Evolutionary conservation across 2,329 filamentous ascomycete genomes (phyloP), one percentile per base, ranked within the genome.

Genomic region (Zasmidium angulare): DNA sequence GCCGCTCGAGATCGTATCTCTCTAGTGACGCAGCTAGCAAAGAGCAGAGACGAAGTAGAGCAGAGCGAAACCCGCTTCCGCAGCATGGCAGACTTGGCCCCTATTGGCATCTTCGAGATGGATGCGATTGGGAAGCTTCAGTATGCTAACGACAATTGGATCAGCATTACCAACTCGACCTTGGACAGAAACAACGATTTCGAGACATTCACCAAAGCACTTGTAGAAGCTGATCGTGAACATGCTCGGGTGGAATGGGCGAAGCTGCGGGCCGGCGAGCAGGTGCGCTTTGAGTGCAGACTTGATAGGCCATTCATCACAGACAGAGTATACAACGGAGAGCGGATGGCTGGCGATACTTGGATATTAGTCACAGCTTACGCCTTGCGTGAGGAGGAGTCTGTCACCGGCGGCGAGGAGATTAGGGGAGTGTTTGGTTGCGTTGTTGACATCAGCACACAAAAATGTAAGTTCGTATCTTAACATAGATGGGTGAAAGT

Each of bases 21-120:
- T 17, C 53, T 69, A 2, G 63, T 66, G 2, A 56, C 66, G 24
- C 60, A 69, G 40, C 62, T 72, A 2, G 63, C 61, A 4, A 36
- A 64, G 19, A 65, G 62, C 2, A 55, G 62, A 40, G 62, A 67
- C 56, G 63, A 72, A 55, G 59, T 63, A 1, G 54, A 59, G 46
- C 58, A 72, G 6, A 72, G 67, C 6, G 72, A 75, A 24, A 59
- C 67, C 1, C 62, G 71, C 10, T 76, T 78, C 21, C 68, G 72
- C 21, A 66, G 71, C 1, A 76, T 77, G 60, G 74, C 75, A 1
- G 72, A 75, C 48, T 61, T 73, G 9, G 65, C 72, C 1, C 73
- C 75, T 2, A 67, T 77, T 20, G 75, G 68, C 7, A 77, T 78
- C 47, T 77, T 76, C 56, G 73, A 75, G 40, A 59, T 74, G n/a